phyloP scores from a whole-genome alignment of 495 filamentous ascomycete species.

The Penicillium paradoxum region DNA sequence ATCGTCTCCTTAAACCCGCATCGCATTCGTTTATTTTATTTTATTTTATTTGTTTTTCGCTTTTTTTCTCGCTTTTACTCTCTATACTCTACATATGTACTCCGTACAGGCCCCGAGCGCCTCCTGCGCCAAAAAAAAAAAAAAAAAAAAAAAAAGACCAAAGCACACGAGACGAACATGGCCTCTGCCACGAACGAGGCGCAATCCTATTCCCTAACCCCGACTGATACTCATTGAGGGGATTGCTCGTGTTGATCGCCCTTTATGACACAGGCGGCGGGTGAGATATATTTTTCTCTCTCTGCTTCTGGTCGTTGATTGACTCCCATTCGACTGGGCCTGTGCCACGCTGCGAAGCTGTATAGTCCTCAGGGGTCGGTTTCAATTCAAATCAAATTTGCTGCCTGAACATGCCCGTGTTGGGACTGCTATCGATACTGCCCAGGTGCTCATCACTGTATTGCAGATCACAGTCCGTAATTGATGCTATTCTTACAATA shows the following conservation, averaged over 20 bases:
- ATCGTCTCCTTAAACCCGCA: neutral
- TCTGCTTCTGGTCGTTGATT: neutral
- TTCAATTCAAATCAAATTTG: no score
- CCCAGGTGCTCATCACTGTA: no score
- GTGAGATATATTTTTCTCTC: neutral
- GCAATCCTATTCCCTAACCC: neutral
- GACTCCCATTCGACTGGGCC: neutral
- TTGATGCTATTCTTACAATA: no score
- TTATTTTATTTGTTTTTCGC: neutral
- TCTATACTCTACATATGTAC: neutral
- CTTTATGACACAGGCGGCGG: constrained; percentile 18
- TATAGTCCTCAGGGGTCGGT: no score
- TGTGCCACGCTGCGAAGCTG: constrained; percentile 12
- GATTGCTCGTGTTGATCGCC: constrained; percentile 5
- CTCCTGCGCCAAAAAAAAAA: constrained; percentile 6
- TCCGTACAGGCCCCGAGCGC: constrained; percentile 2
- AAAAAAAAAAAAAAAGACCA: constrained; percentile 12
- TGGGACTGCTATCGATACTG: no score
- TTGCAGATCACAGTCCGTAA: no score
- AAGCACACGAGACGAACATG: constrained; percentile 6
- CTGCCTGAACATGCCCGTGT: no score
- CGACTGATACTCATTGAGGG: constrained; percentile 1
- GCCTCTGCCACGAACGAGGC: neutral
- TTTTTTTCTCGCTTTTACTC: neutral
- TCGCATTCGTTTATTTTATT: neutral